Evolutionary conservation across 1,284 basidiomycete genomes (phyloP), one percentile per base, ranked within the genome.

Genomic region (Vanrija pseudolonga): DNA sequence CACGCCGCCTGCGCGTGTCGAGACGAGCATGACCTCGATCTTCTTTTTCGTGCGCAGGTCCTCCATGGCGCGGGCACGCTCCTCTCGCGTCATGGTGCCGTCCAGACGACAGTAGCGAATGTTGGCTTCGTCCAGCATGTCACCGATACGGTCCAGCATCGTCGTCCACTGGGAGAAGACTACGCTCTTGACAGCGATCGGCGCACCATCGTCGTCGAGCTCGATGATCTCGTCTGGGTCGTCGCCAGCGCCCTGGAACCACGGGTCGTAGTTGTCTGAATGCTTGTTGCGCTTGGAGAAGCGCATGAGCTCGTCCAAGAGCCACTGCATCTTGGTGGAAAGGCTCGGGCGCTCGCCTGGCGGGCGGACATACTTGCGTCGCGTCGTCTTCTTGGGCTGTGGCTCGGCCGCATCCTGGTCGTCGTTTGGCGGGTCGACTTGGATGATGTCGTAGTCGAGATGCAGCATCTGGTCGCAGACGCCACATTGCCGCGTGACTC

Each of bases 101-200:
- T 99, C 96, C 36, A 99, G 78, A 42, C 94, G 85, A 65, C 90
- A 88, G 71, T 90, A 95, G 23, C 82, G 83, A 68, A 97, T 97
- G 40, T 83, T 82, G 23, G 85, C 83, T 37, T 84, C 80, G 61
- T 89, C 86, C 36, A 97, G 79, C 28, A 93, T 93, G 65, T 95
- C 92, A 72, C 93, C 92, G 56, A 97, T 84, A 67, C 93, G 90
- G 78, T 97, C 93, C 22, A 96, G 85, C 88, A 95, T 93, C 18
- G 84, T 84, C 6, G 93, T 97, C 93, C 93, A 96, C 71, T 97
- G 93, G 11, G 91, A 95, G 76, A 96, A 96, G 47, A 96, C 91
- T 45, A 96, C 87, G 6, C 89, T 90, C 79, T 96, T 96, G 50
- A 71, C 69, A 12, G 77, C 71, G 4, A 79, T 62, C 20, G 77